Conservation (phyloP, 371 early-diverging fungal genomes). For the Fennellomyces sp. region DNA sequence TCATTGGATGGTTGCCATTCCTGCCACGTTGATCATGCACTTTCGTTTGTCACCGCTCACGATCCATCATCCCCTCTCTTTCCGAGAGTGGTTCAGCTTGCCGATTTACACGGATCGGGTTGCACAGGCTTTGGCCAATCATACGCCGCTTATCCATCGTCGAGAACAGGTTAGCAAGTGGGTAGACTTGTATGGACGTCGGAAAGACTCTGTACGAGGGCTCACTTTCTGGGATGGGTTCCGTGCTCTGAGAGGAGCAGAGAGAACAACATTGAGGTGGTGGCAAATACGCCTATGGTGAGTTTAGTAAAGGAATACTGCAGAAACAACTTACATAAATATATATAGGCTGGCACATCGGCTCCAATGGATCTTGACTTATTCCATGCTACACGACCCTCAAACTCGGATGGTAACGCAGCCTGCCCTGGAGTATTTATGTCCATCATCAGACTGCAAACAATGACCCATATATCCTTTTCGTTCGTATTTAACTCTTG, state of each 20-base stretch:
- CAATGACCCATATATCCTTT: constrained; percentile 3
- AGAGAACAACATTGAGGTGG: constrained; percentile 31
- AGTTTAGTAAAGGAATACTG: background rate
- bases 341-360: constrained; percentile 32
- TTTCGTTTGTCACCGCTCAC: constrained; percentile 44
- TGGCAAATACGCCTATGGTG: constrained; percentile 34
- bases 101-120: constrained; percentile 48
- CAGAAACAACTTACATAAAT: background rate
- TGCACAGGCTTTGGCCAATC: constrained; percentile 23
- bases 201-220: constrained; percentile 11
- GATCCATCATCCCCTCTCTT: constrained; percentile 33
- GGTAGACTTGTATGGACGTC: constrained; percentile 27
- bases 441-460: constrained; percentile 4
- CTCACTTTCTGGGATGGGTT: constrained; percentile 45
- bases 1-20: constrained; percentile 38
- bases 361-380: constrained; percentile 45
- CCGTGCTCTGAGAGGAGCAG: constrained; percentile 29
- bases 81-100: constrained; percentile 35
- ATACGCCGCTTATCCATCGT: constrained; percentile 22
- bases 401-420: constrained; percentile 36
- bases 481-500: background rate
- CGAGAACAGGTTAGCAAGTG: constrained; percentile 18
- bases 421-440: constrained; percentile 11
- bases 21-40: constrained; percentile 46
- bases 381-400: constrained; percentile 47